Percentiles rank a stretch among this genome's conserved stretches.
Evolutionary conservation across 2,329 filamentous ascomycete species (phyloP).

Genomic region (Pseudocercospora fijiensis): DNA sequence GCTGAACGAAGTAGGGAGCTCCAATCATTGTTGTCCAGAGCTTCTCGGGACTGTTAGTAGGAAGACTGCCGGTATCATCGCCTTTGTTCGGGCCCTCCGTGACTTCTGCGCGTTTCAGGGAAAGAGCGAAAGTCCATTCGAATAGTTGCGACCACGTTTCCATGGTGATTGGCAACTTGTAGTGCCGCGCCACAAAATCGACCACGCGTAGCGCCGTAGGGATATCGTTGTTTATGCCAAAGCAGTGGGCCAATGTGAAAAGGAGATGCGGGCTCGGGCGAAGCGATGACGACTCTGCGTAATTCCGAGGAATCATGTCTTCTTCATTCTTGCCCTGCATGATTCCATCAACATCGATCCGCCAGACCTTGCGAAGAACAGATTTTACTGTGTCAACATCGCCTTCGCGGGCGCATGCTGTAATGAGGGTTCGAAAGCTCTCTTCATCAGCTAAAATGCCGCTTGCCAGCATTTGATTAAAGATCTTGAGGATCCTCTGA

Average conservation of each 20-base stretch:
- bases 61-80: constrained; percentile 41
- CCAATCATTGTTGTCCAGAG: constrained; percentile 62
- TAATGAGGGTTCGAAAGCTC: constrained; percentile 55
- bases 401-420: constrained; percentile 55
- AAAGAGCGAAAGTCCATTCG: constrained; percentile 64
- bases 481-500: constrained; percentile 39
- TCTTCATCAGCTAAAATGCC: constrained; percentile 51
- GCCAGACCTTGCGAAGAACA: constrained; percentile 55
- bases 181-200: constrained; percentile 56
- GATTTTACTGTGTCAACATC: constrained; percentile 49
- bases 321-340: constrained; percentile 35
- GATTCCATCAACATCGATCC: constrained; percentile 51
- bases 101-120: constrained; percentile 36
- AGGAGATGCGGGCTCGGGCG: constrained; percentile 61
- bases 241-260: constrained; percentile 65
- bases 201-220: constrained; percentile 59
- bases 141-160: constrained; percentile 66
- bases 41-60: constrained; percentile 47
- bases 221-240: constrained; percentile 66
- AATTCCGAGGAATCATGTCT: constrained; percentile 39
- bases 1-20: constrained; percentile 56
- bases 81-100: constrained; percentile 25
- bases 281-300: constrained; percentile 53
- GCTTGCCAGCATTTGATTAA: constrained; percentile 50
- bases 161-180: constrained; percentile 57